phyloP scores from a whole-genome alignment of 1,139 yeast genomes.

The Candida tunisiensis region DNA sequence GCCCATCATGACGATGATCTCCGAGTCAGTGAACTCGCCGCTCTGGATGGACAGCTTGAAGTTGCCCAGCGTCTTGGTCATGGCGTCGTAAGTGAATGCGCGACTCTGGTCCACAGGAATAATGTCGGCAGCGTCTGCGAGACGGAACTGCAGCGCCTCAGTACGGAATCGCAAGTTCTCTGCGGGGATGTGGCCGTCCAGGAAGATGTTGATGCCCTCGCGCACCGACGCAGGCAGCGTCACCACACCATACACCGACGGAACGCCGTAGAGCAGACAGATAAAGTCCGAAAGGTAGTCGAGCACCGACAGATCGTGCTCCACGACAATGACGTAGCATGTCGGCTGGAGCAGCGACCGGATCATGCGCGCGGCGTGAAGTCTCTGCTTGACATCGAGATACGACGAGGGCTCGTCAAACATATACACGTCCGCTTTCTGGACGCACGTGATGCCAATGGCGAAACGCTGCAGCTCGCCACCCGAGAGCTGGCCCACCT shows the following conservation, averaged over 20 bases:
- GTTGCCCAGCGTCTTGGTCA: constrained; percentile 91
- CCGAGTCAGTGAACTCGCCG: constrained; percentile 93
- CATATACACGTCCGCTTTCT: constrained; percentile 91
- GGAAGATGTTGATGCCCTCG: constrained; percentile 95
- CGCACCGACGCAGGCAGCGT: constrained; percentile 91
- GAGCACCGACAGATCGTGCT: constrained; percentile 93
- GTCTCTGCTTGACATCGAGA: constrained; percentile 95
- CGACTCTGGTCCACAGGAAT: constrained; percentile 64
- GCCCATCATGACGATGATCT: constrained; percentile 98
- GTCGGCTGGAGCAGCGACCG: constrained; percentile 67
- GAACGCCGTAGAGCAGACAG: constrained; percentile 93
- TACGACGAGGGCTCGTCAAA: constrained; percentile 98
- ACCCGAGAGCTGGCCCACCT: constrained; percentile 81
- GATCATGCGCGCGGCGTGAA: constrained; percentile 89
- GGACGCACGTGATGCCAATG: constrained; percentile 92
- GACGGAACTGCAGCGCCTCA: constrained; percentile 85
- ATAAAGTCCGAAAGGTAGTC: constrained; percentile 93
- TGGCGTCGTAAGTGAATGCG: constrained; percentile 58
- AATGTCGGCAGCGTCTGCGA: constrained; percentile 82
- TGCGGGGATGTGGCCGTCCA: constrained; percentile 94
- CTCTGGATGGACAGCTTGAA: constrained; percentile 65
- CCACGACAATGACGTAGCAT: constrained; percentile 81
- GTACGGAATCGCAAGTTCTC: constrained; percentile 95
- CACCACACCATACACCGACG: constrained; percentile 96
- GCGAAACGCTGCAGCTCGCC: constrained; percentile 99